These are phyloP conservation scores for Crucibulum parvulum DNA, from an alignment of 1,284 basidiomycete genomes.

Conservation along the genomic window DNA sequence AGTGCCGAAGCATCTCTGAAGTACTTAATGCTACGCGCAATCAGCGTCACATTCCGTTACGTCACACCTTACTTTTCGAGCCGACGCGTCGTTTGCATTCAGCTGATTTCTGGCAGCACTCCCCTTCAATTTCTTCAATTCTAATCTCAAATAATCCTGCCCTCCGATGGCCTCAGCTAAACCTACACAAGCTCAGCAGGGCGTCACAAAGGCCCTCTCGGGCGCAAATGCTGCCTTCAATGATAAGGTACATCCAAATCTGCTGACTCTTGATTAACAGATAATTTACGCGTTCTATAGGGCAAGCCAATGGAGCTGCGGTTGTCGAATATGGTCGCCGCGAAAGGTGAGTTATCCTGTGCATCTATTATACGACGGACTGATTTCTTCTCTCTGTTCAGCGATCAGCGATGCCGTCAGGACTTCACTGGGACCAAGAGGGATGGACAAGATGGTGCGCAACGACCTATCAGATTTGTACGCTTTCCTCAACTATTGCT, in stretches of 20 bases:
- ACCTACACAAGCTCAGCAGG: slow-evolving; percentile 41
- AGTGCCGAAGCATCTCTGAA: neutral
- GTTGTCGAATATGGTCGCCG: slow-evolving; percentile 94
- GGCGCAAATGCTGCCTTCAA: slow-evolving; percentile 81
- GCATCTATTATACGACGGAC: slow-evolving; percentile 6
- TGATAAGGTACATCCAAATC: slow-evolving; percentile 69
- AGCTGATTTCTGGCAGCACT: neutral
- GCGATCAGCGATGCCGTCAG: slow-evolving; percentile 98
- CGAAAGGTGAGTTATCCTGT: slow-evolving; percentile 74
- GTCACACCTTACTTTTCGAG: neutral
- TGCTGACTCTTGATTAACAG: neutral
- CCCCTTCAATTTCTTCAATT: neutral
- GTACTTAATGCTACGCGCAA: slow-evolving; percentile 1
- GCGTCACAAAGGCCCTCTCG: slow-evolving; percentile 43
- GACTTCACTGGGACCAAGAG: slow-evolving; percentile 96
- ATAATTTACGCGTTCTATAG: slow-evolving; percentile 52
- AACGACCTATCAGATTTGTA: slow-evolving; percentile 13
- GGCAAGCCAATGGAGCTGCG: slow-evolving; percentile 94
- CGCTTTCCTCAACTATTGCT: slow-evolving; percentile 7
- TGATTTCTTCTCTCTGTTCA: slow-evolving; percentile 37
- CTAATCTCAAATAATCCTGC: neutral
- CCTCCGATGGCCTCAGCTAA: slow-evolving; percentile 48
- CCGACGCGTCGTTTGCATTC: slow-evolving; percentile 1
- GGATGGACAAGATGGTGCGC: slow-evolving; percentile 99
- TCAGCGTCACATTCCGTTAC: slow-evolving; percentile 5